Conservation (phyloP, 768 basidiomycete genomes). For the Mycena filopes region DNA sequence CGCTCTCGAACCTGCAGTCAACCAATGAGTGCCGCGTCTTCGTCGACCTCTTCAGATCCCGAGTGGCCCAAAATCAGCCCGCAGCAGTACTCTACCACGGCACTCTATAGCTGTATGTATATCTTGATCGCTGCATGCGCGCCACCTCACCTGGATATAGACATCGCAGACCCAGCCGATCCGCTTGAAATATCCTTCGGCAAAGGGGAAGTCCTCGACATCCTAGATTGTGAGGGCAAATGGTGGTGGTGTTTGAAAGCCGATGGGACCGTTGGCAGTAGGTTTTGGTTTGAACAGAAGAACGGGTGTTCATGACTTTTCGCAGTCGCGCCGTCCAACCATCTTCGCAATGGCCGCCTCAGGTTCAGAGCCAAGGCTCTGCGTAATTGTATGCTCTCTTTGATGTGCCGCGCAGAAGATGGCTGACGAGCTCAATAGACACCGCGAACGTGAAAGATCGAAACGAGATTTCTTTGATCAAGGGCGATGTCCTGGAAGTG, state of each 20-base stretch:
- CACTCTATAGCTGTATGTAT: conserved; percentile 3
- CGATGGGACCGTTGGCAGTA: conserved; percentile 11
- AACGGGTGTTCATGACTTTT: neutral
- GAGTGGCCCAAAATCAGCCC: neutral
- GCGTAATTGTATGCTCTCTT: conserved; percentile 6
- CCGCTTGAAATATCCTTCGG: conserved; percentile 1
- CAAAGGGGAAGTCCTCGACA: conserved; percentile 7
- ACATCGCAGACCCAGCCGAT: conserved; percentile 8
- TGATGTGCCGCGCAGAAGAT: no score
- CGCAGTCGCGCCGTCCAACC: conserved; percentile 6
- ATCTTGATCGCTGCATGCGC: neutral
- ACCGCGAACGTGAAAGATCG: neutral
- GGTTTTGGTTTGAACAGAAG: neutral
- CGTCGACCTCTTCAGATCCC: no score
- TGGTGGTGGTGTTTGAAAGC: conserved; percentile 2
- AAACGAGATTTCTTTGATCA: neutral
- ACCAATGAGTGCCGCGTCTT: no score
- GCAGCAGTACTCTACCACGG: conserved; percentile 6
- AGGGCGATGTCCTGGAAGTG: neutral
- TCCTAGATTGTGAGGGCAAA: conserved; percentile 5
- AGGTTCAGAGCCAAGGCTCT: neutral
- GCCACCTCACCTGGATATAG: neutral
- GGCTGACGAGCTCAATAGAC: neutral
- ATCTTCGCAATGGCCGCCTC: conserved; percentile 1
- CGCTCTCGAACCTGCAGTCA: no score